Conservation (phyloP, 1,139 yeast species). For the Blastobotrys proliferans region DNA sequence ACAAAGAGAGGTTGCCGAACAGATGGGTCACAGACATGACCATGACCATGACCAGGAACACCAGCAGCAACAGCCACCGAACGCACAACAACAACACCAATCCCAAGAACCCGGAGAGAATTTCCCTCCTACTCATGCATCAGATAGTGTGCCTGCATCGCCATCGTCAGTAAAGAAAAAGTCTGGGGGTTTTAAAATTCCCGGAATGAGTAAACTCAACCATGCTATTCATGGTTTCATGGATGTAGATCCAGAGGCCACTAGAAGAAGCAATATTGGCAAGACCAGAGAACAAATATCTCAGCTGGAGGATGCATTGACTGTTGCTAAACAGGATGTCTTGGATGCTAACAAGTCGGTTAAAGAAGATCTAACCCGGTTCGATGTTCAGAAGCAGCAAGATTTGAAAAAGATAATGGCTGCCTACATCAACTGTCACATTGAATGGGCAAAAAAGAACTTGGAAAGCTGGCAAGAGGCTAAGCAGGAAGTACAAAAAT, state of each 20-base stretch:
- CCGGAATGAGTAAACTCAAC: constrained; percentile 50
- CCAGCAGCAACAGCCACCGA: constrained; percentile 7
- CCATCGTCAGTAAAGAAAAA: constrained; percentile 27
- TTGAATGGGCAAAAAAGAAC: constrained; percentile 69
- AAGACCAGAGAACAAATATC: constrained; percentile 50
- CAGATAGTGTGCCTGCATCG: constrained; percentile 10
- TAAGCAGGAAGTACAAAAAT: constrained; percentile 32
- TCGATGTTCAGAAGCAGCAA: constrained; percentile 43
- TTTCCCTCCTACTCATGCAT: constrained; percentile 30
- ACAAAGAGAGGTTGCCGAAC: constrained; percentile 22
- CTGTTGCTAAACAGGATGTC: constrained; percentile 54
- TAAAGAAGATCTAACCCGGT: constrained; percentile 46
- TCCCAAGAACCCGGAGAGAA: too few species aligned
- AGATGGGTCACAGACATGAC: background rate
- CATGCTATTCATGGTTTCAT: constrained; percentile 65
- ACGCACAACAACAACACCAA: constrained; percentile 2
- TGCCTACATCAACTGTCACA: constrained; percentile 54
- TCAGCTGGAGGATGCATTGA: constrained; percentile 54
- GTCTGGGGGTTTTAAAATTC: constrained; percentile 40
- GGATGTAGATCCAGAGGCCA: constrained; percentile 65
- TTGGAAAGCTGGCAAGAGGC: constrained; percentile 73
- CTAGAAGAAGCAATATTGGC: constrained; percentile 54
- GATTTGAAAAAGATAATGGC: constrained; percentile 47
- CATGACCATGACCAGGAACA: background rate
- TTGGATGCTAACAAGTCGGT: constrained; percentile 49